Evolutionary conservation across 805 yeast genomes (phyloP), one percentile per base, ranked within the genome.

Genomic region (Candida piceae): DNA sequence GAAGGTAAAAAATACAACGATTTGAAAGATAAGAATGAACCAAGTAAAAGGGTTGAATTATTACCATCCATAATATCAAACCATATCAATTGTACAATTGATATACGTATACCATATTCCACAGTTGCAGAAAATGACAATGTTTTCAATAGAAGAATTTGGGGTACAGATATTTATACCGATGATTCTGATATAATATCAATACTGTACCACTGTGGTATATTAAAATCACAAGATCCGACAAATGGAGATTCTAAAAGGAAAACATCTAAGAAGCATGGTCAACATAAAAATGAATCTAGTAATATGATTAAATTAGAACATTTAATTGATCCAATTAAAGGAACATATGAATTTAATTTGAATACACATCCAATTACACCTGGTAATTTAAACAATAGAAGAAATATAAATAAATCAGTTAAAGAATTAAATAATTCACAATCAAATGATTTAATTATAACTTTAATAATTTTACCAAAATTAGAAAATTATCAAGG

Each of bases 141-240:
- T 34, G 66, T 63, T 11, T 52, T 48, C 24, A 74, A 81, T 21
- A 63, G 77, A 34, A 70, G 73, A 31, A 45, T 88, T 2, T 90
- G 97, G 97, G 98, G 98, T 2, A 74, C 89, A 2, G 95, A 89
- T 30, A 67, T 93, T 1, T 93, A 90, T 59, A 85, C 97, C 0
- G 97, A 93, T 59, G 98, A 90, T 58, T 83, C 95, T 1, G 96
- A 90, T 57, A 64, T 89, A 2, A 69, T 90, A 25, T 69, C 84
- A 5, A 82, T 80, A 0, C 62, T 90, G 35, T 72, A 76, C 44
- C 97, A 93, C 50, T 64, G 78, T 42, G 96, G 96, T 1, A 61
- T 80, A 31, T 67, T 80, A 39, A 58, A 70, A 36, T 55, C 68
- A 10, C 55, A 48, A 13, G 53, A 55, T 22, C 63, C 64, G n/a